phyloP scores from a whole-genome alignment of 345 rosid genomes.

The Litchi chinensis region DNA sequence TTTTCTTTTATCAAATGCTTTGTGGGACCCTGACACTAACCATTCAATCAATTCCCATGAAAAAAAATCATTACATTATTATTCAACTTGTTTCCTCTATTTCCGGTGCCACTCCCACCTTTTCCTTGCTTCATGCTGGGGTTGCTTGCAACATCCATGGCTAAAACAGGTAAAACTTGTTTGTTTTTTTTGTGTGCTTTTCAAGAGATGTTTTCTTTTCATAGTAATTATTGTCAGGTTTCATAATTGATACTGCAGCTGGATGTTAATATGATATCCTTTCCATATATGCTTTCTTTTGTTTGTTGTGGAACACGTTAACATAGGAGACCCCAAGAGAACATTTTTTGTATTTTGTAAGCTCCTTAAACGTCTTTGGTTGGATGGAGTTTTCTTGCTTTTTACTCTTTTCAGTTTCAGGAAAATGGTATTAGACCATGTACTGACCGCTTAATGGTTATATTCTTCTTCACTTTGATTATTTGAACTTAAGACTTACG shows the following conservation, averaged over 20 bases:
- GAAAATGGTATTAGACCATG: background rate
- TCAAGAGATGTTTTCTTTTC: slow-evolving; percentile 1
- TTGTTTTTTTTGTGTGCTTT: slow-evolving; percentile 16
- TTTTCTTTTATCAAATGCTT: slow-evolving; percentile 34
- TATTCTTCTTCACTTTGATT: background rate
- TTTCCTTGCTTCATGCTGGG: slow-evolving; percentile 24
- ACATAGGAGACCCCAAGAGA: background rate
- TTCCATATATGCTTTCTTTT: too few relatives aligned
- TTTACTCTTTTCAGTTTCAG: background rate
- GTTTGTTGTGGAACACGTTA: background rate
- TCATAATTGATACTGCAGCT: background rate
- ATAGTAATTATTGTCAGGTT: too few relatives aligned
- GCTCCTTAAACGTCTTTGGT: background rate
- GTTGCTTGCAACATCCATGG: slow-evolving; percentile 37
- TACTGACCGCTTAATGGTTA: background rate
- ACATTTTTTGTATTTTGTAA: background rate
- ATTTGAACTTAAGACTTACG: background rate
- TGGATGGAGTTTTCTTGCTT: background rate
- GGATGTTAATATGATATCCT: background rate
- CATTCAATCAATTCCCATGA: slow-evolving; percentile 29
- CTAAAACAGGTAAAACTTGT: slow-evolving; percentile 39
- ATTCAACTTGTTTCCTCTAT: slow-evolving; percentile 31
- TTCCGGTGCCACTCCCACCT: slow-evolving; percentile 25
- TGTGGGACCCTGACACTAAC: slow-evolving; percentile 65
- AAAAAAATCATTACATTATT: slow-evolving; percentile 23